Conservation (phyloP, 768 basidiomycete genomes). For the Mycena metata region DNA sequence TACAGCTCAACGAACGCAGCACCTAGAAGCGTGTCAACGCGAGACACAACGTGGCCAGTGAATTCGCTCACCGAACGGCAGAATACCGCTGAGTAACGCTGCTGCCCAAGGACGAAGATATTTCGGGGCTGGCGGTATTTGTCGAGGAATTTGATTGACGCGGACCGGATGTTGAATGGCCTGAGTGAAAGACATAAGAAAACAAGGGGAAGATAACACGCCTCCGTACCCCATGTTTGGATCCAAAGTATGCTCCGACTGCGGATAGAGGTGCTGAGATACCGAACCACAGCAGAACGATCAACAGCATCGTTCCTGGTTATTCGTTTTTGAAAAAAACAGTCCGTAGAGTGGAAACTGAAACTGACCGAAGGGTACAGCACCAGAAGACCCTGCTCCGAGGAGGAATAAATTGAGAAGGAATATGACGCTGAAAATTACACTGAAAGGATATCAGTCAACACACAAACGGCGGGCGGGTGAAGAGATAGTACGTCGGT, state of each 20-base stretch:
- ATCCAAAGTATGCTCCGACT: conserved; percentile 88
- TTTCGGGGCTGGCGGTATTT: conserved; percentile 90
- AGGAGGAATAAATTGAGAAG: conserved; percentile 93
- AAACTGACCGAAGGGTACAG: conserved; percentile 89
- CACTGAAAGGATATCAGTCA: conserved; percentile 53
- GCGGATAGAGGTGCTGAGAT: conserved; percentile 93
- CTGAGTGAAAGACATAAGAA: conserved; percentile 53
- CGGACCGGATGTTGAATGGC: conserved; percentile 85
- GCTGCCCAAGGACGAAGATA: conserved; percentile 87
- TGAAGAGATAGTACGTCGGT: conserved; percentile 73
- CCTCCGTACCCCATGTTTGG: conserved; percentile 82
- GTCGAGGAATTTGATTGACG: conserved; percentile 95
- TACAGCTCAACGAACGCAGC: conserved; percentile 97
- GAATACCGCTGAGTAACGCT: conserved; percentile 86
- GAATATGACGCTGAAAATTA: conserved; percentile 89
- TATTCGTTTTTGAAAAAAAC: background rate
- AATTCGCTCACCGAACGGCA: conserved; percentile 82
- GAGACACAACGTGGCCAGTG: background rate
- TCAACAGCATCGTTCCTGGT: conserved; percentile 85
- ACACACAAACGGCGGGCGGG: background rate
- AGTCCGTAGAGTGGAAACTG: background rate
- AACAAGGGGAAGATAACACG: background rate
- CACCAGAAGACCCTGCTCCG: conserved; percentile 88
- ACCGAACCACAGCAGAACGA: conserved; percentile 91
- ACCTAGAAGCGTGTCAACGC: conserved; percentile 57